Base-by-base conservation (phyloP, 1,139 yeast genomes). In the Debaryomyces subglobosus region DNA sequence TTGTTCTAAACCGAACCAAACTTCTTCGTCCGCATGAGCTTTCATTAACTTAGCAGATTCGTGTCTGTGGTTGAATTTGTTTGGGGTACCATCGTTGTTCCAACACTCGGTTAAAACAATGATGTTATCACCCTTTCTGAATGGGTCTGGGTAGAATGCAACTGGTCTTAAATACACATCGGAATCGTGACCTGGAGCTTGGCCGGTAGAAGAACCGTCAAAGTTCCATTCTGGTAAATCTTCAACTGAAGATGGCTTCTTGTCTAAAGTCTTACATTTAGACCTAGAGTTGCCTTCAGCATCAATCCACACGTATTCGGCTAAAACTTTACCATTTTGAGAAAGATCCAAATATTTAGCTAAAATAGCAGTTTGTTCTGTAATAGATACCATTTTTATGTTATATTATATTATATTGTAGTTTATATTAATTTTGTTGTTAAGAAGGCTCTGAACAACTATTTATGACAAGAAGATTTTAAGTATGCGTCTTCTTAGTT, bases 221-320 rank as follows among this genome's bases (percentile, higher is more conserved):
- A 94, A 94, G 82, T 94, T 94, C 99, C 99, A 94, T 74, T 92
- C 97, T 59, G 98, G 97, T 61, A 94, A 81, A 65, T 94, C 96
- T 56, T 89, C 95, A 49, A 89, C 79, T 39, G 86, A 77, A 44
- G 82, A 65, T 50, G 96, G 89, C 64, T 75, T 79, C 74, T 85
- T 82, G 64, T 63, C 63, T 59, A 94, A 78, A 50, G 98, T 94
- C 75, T 85, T 89, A 75, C 96, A 90, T 79, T 94, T 94, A 55
- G 98, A 90, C 78, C 99, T 89, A 63, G 92, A 74, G 68, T 85
- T 84, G 70, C 96, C 96, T 61, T 88, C 82, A 59, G 97, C 89
- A 70, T 94, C 99, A 62, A 94, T 86, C 99, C 99, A 94, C 71
- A 94, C 86, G 78, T 94, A 94, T 76, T 94, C 99, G 57, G 99